phyloP scores from a whole-genome alignment of 306 rosid species.

The Trichosanthes truncata region DNA sequence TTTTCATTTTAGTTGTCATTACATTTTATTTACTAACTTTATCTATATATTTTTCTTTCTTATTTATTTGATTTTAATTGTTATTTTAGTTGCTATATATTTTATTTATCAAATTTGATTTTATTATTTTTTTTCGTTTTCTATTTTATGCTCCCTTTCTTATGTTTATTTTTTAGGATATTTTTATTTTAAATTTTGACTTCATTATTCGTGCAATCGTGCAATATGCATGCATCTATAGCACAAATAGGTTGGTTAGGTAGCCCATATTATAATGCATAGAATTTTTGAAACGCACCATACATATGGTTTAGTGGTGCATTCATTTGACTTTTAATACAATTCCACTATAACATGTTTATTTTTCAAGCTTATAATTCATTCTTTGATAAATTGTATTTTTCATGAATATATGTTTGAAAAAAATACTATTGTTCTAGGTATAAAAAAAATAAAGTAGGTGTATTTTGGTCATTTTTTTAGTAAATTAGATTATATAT shows the following conservation, averaged over 20 bases:
- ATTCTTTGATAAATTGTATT: neutral
- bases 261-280: neutral
- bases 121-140: no score
- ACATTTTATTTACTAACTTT: no score
- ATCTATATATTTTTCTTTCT: neutral
- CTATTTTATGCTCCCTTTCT: no score
- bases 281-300: neutral
- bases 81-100: no score
- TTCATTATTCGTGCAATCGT: no score
- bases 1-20: neutral
- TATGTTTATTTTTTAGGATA: no score
- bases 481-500: no score
- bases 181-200: no score
- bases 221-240: neutral
- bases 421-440: neutral
- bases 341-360: neutral
- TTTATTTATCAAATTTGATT: no score
- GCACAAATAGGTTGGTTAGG: neutral
- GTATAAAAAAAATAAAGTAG: no score
- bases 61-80: neutral
- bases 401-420: neutral
- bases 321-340: neutral
- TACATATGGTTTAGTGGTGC: neutral
- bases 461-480: no score
- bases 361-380: neutral